phyloP scores from a whole-genome alignment of 139 green algal species.

The Picochlorum sp. region DNA sequence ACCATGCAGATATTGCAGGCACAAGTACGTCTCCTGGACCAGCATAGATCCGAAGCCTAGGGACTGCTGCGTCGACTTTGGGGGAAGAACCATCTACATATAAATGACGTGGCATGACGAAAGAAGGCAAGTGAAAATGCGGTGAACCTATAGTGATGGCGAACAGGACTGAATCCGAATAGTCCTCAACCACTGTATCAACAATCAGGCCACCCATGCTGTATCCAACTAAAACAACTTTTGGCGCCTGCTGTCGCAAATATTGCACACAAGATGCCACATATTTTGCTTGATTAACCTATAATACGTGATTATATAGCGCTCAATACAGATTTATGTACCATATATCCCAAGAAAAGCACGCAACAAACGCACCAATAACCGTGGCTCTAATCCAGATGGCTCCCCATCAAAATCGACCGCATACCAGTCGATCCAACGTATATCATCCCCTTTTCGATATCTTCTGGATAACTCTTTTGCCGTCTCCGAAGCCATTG shows the following conservation, averaged over 20 bases:
- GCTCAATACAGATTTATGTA: not conserved
- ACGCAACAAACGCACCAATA: not conserved
- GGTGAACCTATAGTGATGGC: constrained; percentile 2
- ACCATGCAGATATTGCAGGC: constrained; percentile 6
- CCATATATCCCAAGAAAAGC: not conserved
- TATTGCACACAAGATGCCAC: not conserved
- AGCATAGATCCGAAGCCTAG: not conserved
- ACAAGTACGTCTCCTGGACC: constrained; percentile 9
- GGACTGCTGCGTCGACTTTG: not conserved
- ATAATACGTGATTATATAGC: not conserved
- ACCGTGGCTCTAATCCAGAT: constrained; percentile 7
- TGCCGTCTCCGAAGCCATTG: constrained; percentile 14
- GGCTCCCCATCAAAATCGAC: constrained; percentile 11
- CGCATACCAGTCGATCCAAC: not conserved
- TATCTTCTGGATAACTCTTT: constrained; percentile 9
- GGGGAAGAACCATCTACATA: not conserved
- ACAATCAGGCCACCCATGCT: constrained; percentile 14
- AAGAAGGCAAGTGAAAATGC: constrained; percentile 1
- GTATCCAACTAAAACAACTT: constrained; percentile 7
- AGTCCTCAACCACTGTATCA: not conserved
- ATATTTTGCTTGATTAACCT: constrained; percentile 3
- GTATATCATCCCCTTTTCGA: not conserved
- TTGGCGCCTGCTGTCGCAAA: not conserved
- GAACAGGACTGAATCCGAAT: not conserved
- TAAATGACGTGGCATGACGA: constrained; percentile 4